A percentile compares a stretch with the other conserved stretches of the same genome.
These are phyloP conservation scores for Leccinum variicolor DNA, from an alignment of 768 basidiomycete species.

Conservation along the genomic window DNA sequence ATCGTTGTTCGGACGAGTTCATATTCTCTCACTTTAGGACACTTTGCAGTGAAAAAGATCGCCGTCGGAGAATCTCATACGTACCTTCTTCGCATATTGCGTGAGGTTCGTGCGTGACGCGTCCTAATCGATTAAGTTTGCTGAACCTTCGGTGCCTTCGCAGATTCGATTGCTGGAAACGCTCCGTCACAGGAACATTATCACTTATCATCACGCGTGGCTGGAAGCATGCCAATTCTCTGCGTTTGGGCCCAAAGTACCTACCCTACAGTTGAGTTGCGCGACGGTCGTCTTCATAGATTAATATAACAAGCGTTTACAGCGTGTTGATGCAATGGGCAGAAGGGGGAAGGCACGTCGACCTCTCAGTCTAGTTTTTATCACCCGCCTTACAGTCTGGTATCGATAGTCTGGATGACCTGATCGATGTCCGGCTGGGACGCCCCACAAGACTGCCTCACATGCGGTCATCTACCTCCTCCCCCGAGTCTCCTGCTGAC, in stretches of 20 bases:
- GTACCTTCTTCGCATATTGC: slow-evolving; percentile 78
- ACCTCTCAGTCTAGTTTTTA: not conserved
- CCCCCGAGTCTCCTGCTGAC: slow-evolving; percentile 32
- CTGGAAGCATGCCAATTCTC: slow-evolving; percentile 85
- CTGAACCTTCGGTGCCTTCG: not conserved
- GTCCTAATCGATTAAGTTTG: not conserved
- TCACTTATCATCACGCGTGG: slow-evolving; percentile 97
- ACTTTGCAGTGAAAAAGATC: slow-evolving; percentile 96
- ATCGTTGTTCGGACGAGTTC: not conserved
- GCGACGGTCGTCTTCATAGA: not conserved
- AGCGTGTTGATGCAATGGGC: slow-evolving; percentile 94
- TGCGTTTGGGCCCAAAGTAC: slow-evolving; percentile 82
- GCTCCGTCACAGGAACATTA: slow-evolving; percentile 88
- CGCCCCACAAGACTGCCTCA: slow-evolving; percentile 44
- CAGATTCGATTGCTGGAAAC: slow-evolving; percentile 83
- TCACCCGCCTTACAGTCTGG: not conserved
- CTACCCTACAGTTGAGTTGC: slow-evolving; percentile 73
- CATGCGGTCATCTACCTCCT: slow-evolving; percentile 31
- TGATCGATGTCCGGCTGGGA: slow-evolving; percentile 78
- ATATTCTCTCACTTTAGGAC: slow-evolving; percentile 40
- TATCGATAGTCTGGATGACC: slow-evolving; percentile 65
- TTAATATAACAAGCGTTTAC: not conserved
- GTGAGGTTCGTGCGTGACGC: slow-evolving; percentile 50
- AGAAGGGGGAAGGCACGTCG: slow-evolving; percentile 66
- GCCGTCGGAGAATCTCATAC: slow-evolving; percentile 89